A percentile compares a stretch with the other conserved stretches of the same genome.
Conservation (phyloP, 2,329 filamentous ascomycete genomes). For the Lasiodiplodia gonubiensis region DNA sequence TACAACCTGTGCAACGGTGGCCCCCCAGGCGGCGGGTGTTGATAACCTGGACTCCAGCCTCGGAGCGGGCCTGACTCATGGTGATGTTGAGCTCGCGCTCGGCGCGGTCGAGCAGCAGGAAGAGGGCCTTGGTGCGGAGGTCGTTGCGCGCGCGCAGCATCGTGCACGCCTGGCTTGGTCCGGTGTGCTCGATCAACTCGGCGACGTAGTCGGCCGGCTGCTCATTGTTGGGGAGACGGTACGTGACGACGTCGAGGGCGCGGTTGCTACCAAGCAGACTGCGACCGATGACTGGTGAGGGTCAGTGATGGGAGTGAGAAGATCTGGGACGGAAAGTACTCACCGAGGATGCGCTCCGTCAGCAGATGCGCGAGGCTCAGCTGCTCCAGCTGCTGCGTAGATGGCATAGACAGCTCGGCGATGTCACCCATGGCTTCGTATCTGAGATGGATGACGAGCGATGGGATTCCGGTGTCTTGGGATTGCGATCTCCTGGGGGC, state of each 20-base stretch:
- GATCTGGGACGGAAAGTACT: background rate
- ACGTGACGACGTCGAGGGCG: slow-evolving; percentile 17
- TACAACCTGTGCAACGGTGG: slow-evolving; percentile 3
- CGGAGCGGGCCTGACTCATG: background rate
- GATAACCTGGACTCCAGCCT: background rate
- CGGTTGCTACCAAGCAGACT: slow-evolving; percentile 12
- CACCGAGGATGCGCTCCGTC: slow-evolving; percentile 10
- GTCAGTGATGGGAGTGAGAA: background rate
- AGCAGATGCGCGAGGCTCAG: background rate
- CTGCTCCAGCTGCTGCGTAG: slow-evolving; percentile 1
- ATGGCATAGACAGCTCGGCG: background rate
- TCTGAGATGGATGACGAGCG: background rate
- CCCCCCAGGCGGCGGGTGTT: slow-evolving; percentile 9
- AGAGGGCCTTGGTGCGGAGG: slow-evolving; percentile 8
- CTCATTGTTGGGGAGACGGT: background rate
- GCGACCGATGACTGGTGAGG: background rate
- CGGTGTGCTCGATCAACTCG: slow-evolving; percentile 18
- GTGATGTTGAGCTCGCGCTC: slow-evolving; percentile 20
- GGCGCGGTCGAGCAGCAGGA: slow-evolving; percentile 11
- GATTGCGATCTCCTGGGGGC: background rate
- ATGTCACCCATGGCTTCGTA: slow-evolving; percentile 10
- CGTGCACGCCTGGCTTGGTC: background rate
- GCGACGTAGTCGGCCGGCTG: slow-evolving; percentile 9
- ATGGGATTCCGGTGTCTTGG: too few species aligned
- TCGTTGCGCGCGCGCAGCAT: background rate